Percentiles rank a stretch among this genome's conserved stretches.
Conservation (phyloP, 352 stramenopile genomes). For the Blastocystis sp. region DNA sequence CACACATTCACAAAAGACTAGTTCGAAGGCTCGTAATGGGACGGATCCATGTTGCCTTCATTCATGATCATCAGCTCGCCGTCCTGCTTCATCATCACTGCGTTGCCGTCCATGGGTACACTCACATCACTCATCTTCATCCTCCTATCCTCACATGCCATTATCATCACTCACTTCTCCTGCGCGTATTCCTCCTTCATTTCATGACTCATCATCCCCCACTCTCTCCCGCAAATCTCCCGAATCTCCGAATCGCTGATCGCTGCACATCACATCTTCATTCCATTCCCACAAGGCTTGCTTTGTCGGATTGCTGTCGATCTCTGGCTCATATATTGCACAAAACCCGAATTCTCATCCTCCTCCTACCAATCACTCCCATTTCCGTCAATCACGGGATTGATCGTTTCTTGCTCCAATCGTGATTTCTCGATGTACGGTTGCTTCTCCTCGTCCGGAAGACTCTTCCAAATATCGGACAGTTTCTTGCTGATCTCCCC, state of each 20-base stretch:
- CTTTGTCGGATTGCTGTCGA: too few relatives aligned
- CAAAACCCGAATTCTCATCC: not conserved
- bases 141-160: not conserved
- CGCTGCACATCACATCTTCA: too few relatives aligned
- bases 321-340: too few relatives aligned
- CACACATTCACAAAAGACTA: not conserved
- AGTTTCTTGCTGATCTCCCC: slow-evolving; percentile 67
- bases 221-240: too few relatives aligned
- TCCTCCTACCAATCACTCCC: not conserved
- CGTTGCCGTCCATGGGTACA: not conserved
- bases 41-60: not conserved
- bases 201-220: too few relatives aligned
- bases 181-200: too few relatives aligned
- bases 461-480: slow-evolving; percentile 52
- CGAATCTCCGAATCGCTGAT: too few relatives aligned
- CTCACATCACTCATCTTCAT: not conserved
- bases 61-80: not conserved
- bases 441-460: slow-evolving; percentile 63
- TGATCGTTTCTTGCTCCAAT: slow-evolving; percentile 22
- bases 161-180: too few relatives aligned
- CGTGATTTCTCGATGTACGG: slow-evolving; percentile 31
- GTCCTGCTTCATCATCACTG: not conserved
- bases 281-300: too few relatives aligned
- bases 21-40: not conserved
- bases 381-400: not conserved